Conservation (phyloP, 805 yeast genomes). For the Candida silvicultrix region DNA sequence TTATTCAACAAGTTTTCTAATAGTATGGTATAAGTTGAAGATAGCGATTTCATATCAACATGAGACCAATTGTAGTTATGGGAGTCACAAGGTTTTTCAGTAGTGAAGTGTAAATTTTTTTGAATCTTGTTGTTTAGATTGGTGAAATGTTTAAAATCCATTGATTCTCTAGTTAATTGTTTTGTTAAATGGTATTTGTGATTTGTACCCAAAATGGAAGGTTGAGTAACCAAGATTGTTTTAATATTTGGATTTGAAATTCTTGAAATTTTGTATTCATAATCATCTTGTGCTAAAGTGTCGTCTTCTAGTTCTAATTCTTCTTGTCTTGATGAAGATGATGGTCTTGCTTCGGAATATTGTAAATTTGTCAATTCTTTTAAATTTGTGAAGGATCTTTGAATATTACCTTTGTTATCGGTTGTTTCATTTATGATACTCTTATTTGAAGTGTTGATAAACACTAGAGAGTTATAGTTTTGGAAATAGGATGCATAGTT, state of each 20-base stretch:
- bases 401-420: neutral
- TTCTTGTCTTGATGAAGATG: too few species aligned
- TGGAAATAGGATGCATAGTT: neutral
- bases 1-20: constrained; percentile 17
- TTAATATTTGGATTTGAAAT: neutral
- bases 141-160: constrained; percentile 16
- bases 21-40: constrained; percentile 23
- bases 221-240: neutral
- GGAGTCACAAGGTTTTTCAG: constrained; percentile 22
- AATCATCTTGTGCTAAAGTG: neutral
- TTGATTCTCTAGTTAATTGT: constrained; percentile 12
- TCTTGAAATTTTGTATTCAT: neutral
- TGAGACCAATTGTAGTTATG: constrained; percentile 28
- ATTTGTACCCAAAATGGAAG: neutral
- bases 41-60: constrained; percentile 30
- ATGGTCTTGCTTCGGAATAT: neutral
- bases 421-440: neutral
- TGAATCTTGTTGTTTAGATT: neutral
- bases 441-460: constrained; percentile 32
- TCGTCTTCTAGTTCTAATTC: too few species aligned
- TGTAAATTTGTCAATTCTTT: neutral
- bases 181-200: neutral
- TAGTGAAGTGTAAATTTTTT: neutral
- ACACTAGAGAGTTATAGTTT: neutral
- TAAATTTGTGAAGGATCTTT: neutral